These are phyloP conservation scores for Daldinia decipiens DNA, from an alignment of 495 filamentous ascomycete species.

Conservation along the genomic window DNA sequence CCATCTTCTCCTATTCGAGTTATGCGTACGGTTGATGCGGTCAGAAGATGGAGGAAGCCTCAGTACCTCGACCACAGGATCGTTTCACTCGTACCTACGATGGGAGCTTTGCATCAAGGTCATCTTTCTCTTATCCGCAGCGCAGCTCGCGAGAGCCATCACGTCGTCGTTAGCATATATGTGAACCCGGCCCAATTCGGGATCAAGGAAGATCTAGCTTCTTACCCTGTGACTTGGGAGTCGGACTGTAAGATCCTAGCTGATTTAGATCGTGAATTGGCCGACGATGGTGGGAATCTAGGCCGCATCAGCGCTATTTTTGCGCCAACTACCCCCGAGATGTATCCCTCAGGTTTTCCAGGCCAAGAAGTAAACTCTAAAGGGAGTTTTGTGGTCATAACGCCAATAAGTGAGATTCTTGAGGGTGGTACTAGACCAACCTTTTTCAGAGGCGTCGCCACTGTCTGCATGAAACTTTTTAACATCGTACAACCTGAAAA, in stretches of 20 bases:
- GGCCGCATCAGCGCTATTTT: conserved; percentile 87
- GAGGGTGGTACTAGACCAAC: conserved; percentile 90
- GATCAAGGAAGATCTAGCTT: conserved; percentile 83
- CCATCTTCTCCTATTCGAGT: conserved; percentile 71
- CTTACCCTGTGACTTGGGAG: conserved; percentile 92
- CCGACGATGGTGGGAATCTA: conserved; percentile 59
- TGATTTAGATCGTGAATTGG: conserved; percentile 75
- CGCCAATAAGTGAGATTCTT: conserved; percentile 79
- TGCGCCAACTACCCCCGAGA: conserved; percentile 79
- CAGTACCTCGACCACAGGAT: conserved; percentile 74
- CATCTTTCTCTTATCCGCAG: conserved; percentile 88
- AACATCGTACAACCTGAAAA: conserved; percentile 88
- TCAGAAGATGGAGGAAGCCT: conserved; percentile 76
- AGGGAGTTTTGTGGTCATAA: conserved; percentile 94
- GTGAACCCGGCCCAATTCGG: conserved; percentile 98
- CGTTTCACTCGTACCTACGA: conserved; percentile 92
- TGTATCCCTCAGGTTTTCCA: conserved; percentile 89
- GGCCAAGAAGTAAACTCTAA: conserved; percentile 78
- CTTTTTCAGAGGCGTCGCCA: conserved; percentile 96
- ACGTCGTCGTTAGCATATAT: conserved; percentile 89
- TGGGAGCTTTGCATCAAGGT: conserved; percentile 94
- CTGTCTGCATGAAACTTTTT: conserved; percentile 96
- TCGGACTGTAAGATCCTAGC: conserved; percentile 73
- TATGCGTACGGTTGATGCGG: conserved; percentile 74
- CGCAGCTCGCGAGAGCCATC: conserved; percentile 83